phyloP scores from a whole-genome alignment of 495 filamentous ascomycete genomes.

The Podospora appendiculata region DNA sequence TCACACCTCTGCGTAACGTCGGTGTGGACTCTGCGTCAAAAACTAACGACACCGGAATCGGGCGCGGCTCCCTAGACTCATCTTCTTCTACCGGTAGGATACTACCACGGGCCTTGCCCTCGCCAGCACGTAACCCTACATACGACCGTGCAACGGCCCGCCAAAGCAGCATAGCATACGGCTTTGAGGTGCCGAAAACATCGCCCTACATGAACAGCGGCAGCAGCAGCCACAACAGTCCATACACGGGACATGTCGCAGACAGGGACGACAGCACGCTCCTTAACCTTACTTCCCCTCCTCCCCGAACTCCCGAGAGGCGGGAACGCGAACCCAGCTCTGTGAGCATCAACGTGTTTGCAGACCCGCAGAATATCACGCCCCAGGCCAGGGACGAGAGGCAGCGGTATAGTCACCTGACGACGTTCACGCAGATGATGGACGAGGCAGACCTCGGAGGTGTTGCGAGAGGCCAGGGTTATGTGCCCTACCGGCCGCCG shows the following conservation, averaged over 20 bases:
- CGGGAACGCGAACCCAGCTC: slow-evolving; percentile 44
- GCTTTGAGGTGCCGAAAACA: slow-evolving; percentile 6
- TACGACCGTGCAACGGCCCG: not conserved
- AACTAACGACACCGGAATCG: not conserved
- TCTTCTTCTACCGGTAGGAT: not conserved
- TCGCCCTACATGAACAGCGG: slow-evolving; percentile 5
- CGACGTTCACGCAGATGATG: slow-evolving; percentile 62
- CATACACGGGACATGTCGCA: slow-evolving; percentile 5
- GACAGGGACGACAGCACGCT: not conserved
- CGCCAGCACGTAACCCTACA: not conserved
- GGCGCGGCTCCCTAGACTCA: not conserved
- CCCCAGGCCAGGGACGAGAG: slow-evolving; percentile 6
- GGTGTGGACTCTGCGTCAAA: not conserved
- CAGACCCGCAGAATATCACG: slow-evolving; percentile 45
- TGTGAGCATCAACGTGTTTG: slow-evolving; percentile 65
- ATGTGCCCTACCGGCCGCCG: slow-evolving; percentile 15
- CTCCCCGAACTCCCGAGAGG: slow-evolving; percentile 13
- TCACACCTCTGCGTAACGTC: not conserved
- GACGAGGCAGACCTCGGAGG: slow-evolving; percentile 41
- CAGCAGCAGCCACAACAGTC: not conserved
- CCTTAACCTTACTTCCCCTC: not conserved
- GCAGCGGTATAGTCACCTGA: slow-evolving; percentile 28
- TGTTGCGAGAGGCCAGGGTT: slow-evolving; percentile 37
- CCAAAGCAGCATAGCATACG: slow-evolving; percentile 13
- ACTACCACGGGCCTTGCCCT: not conserved